phyloP scores from a whole-genome alignment of 2,329 filamentous ascomycete genomes.

The Colletotrichum sp. region DNA sequence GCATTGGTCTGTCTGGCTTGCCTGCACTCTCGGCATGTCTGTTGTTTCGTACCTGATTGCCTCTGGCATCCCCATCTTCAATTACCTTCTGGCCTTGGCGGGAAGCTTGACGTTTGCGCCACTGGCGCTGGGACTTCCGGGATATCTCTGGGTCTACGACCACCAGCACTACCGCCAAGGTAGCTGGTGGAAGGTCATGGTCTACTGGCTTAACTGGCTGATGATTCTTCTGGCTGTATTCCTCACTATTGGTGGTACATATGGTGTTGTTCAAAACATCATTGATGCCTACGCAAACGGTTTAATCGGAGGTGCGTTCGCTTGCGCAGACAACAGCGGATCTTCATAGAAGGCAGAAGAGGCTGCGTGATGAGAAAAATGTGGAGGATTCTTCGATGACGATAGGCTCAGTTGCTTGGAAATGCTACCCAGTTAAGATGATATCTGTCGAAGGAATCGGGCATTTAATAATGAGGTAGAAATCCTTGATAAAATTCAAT shows the following conservation, averaged over 20 bases:
- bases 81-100: slow-evolving; percentile 33
- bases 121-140: slow-evolving; percentile 37
- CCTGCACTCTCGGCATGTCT: slow-evolving; percentile 32
- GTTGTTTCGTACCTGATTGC: slow-evolving; percentile 35
- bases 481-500: background rate
- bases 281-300: slow-evolving; percentile 54
- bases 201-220: slow-evolving; percentile 37
- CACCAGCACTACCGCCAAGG: slow-evolving; percentile 35
- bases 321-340: slow-evolving; percentile 51
- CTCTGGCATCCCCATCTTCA: slow-evolving; percentile 38
- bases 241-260: slow-evolving; percentile 44
- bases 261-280: slow-evolving; percentile 54
- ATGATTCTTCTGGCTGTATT: slow-evolving; percentile 41
- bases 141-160: slow-evolving; percentile 41
- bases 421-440: background rate
- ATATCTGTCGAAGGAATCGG: background rate
- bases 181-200: slow-evolving; percentile 26
- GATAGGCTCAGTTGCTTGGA: background rate
- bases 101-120: slow-evolving; percentile 40
- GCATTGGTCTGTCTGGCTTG: slow-evolving; percentile 42
- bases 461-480: background rate
- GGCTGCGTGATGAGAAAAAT: background rate
- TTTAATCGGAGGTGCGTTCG: slow-evolving; percentile 49
- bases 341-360: slow-evolving; percentile 24
- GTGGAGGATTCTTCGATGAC: background rate